Evolutionary conservation across 352 stramenopile species (phyloP).

Genomic region (Achlya hypogyna): DNA sequence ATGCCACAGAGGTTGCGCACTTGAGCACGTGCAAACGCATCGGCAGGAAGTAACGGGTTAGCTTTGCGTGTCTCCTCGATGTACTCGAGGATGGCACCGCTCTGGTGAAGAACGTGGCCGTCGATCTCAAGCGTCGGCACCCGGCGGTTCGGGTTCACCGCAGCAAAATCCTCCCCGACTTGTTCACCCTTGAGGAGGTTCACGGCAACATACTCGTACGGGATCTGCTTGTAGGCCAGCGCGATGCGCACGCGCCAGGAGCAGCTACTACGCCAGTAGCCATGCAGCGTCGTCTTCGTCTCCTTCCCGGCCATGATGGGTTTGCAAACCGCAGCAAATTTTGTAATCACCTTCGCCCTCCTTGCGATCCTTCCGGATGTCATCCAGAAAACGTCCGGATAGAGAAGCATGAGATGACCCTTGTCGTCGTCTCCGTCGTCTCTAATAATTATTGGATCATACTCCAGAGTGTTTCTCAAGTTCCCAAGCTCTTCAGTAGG

Average conservation of each 20-base stretch:
- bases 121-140: conserved; percentile 78
- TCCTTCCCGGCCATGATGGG: not conserved
- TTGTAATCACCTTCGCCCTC: not conserved
- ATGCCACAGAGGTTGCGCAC: conserved; percentile 85
- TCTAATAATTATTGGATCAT: too few species aligned
- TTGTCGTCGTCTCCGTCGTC: too few species aligned
- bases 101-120: conserved; percentile 65
- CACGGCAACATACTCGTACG: conserved; percentile 69
- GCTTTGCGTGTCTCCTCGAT: conserved; percentile 78
- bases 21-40: conserved; percentile 53
- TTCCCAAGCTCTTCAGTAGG: too few species aligned
- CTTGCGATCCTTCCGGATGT: too few species aligned
- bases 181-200: conserved; percentile 66
- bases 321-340: not conserved
- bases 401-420: too few species aligned
- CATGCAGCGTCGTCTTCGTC: conserved; percentile 49
- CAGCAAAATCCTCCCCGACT: conserved; percentile 37
- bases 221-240: conserved; percentile 77
- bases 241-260: conserved; percentile 86
- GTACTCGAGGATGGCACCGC: conserved; percentile 89
- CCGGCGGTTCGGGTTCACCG: conserved; percentile 64
- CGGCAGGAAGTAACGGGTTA: conserved; percentile 57
- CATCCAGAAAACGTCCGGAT: not conserved
- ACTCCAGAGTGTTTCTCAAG: too few species aligned
- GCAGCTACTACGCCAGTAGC: conserved; percentile 83